Evolutionary conservation across 2,329 filamentous ascomycete species (phyloP).

Genomic region (Colletotrichum cereale): DNA sequence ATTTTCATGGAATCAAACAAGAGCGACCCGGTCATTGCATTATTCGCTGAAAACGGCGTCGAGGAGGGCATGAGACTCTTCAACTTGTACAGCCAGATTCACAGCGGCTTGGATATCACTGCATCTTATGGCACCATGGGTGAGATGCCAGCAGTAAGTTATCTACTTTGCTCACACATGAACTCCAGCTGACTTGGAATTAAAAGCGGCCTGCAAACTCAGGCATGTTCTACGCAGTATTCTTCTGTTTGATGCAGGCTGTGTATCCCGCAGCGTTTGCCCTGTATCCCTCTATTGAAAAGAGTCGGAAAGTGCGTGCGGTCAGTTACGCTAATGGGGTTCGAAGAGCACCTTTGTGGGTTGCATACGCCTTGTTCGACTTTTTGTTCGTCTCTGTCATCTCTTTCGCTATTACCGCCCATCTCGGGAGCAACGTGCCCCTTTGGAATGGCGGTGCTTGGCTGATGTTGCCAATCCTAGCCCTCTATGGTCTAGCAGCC

Average conservation of each 20-base stretch:
- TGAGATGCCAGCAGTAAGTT: neutral
- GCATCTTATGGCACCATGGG: neutral
- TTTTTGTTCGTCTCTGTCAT: conserved; percentile 27
- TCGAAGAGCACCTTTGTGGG: conserved; percentile 6
- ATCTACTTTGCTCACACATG: neutral
- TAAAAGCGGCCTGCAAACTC: neutral
- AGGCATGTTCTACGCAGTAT: neutral
- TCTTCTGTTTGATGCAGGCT: conserved; percentile 3
- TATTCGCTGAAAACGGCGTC: neutral
- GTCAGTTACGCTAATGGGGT: conserved; percentile 12
- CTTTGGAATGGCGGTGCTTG: neutral
- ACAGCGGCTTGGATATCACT: conserved; percentile 6
- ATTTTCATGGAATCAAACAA: conserved; percentile 4
- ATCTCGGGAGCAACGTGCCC: neutral
- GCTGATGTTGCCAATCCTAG: conserved; percentile 10
- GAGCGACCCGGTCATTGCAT: neutral
- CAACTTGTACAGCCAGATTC: conserved; percentile 9
- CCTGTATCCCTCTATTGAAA: conserved; percentile 15
- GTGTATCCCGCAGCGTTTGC: conserved; percentile 2
- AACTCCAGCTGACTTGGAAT: neutral
- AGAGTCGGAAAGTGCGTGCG: neutral
- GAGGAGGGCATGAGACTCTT: conserved; percentile 1
- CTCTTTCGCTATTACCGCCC: neutral
- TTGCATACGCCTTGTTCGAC: conserved; percentile 18
- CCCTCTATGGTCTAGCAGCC: conserved; percentile 4